Percentiles rank a stretch among this genome's conserved stretches.
Conservation (phyloP, 139 green algal species). For the Picochlorum costavermella region DNA sequence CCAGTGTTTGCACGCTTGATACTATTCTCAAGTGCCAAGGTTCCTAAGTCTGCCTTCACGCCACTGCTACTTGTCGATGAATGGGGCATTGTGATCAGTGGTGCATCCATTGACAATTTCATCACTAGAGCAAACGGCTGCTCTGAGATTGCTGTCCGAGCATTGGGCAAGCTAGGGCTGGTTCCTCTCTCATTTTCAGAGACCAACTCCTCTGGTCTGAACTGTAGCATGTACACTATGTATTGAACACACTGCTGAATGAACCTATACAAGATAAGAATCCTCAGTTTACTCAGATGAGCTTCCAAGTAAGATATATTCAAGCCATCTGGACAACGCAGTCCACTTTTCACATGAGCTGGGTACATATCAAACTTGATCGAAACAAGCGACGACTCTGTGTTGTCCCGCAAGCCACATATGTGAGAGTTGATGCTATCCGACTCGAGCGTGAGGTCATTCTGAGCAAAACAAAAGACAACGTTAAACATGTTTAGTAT, state of each 20-base stretch:
- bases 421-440: constrained; percentile 31
- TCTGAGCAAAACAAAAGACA: constrained; percentile 22
- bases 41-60: constrained; percentile 70
- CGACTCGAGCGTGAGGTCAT: constrained; percentile 20
- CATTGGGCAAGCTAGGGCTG: neutral
- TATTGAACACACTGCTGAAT: constrained; percentile 48
- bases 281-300: constrained; percentile 56
- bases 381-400: constrained; percentile 52
- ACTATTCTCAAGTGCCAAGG: constrained; percentile 33
- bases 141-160: too few relatives aligned
- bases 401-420: constrained; percentile 38
- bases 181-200: neutral
- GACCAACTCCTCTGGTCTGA: constrained; percentile 20
- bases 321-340: constrained; percentile 45
- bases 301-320: constrained; percentile 56
- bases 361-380: constrained; percentile 46
- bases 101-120: constrained; percentile 61
- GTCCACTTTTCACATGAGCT: constrained; percentile 13
- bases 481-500: constrained; percentile 25
- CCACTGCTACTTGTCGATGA: constrained; percentile 22
- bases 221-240: constrained; percentile 34
- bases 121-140: constrained; percentile 53
- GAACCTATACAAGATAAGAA: constrained; percentile 86
- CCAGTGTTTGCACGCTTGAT: neutral
- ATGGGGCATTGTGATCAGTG: constrained; percentile 68